A percentile compares a stretch with the other conserved stretches of the same genome.
These are phyloP conservation scores for Solanum peruvianum DNA, from an alignment of 257 asterid species.

Conservation along the genomic window DNA sequence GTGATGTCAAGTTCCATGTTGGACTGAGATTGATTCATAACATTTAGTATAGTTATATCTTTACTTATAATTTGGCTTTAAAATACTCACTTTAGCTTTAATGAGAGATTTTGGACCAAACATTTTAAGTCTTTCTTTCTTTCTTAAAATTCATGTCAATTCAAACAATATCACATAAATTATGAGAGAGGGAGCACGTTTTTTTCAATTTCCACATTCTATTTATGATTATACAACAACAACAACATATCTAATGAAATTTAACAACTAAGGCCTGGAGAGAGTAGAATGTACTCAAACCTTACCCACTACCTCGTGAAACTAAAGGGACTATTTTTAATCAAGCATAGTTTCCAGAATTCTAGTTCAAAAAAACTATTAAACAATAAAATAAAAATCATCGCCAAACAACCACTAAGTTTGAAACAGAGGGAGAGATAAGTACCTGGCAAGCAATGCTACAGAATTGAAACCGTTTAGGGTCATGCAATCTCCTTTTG, in stretches of 20 bases:
- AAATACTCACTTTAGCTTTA: not conserved
- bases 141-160: not conserved
- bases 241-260: not conserved
- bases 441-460: not conserved
- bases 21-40: not conserved
- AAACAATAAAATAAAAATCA: not conserved
- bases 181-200: not conserved
- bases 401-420: not conserved
- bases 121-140: not conserved
- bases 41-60: not conserved
- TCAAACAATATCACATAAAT: not conserved
- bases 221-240: not conserved
- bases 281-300: not conserved
- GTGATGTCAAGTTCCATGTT: not conserved
- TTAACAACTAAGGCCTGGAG: not conserved
- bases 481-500: not conserved
- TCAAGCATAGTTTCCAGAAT: not conserved
- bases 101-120: not conserved
- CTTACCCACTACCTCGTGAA: not conserved
- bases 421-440: not conserved
- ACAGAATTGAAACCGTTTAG: not conserved
- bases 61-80: not conserved
- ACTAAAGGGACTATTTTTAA: not conserved
- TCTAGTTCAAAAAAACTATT: not conserved
- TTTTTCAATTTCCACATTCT: not conserved